Conservation (phyloP, 257 asterid species). For the Solanum megistacrolobum region DNA sequence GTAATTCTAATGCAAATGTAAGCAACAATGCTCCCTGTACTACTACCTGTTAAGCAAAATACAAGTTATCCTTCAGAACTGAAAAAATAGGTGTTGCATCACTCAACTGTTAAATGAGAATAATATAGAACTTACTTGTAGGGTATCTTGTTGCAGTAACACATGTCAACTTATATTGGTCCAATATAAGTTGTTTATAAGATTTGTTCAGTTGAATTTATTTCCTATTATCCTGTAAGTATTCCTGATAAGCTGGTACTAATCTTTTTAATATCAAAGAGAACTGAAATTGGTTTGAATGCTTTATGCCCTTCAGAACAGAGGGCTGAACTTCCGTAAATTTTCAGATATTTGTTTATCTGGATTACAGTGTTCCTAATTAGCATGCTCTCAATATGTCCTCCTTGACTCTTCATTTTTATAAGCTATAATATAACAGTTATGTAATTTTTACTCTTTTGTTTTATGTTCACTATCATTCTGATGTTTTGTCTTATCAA, state of each 20-base stretch:
- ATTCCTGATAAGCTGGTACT: neutral
- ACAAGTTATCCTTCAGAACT: neutral
- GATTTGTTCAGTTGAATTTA: neutral
- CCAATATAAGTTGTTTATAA: neutral
- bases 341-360: neutral
- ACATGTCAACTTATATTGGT: neutral
- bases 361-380: neutral
- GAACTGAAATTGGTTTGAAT: neutral
- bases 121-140: neutral
- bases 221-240: neutral
- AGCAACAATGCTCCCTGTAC: neutral
- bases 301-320: neutral
- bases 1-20: neutral
- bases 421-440: neutral
- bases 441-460: neutral
- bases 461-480: neutral
- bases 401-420: neutral
- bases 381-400: neutral
- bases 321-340: neutral
- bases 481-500: neutral
- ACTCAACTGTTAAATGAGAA: neutral
- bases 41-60: neutral
- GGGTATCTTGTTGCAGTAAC: neutral
- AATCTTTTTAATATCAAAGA: neutral
- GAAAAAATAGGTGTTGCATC: neutral